A percentile compares a stretch with the other conserved stretches of the same genome.
These are phyloP conservation scores for Geotrichum australiense DNA, from an alignment of 1,139 yeast genomes.

Conservation along the genomic window DNA sequence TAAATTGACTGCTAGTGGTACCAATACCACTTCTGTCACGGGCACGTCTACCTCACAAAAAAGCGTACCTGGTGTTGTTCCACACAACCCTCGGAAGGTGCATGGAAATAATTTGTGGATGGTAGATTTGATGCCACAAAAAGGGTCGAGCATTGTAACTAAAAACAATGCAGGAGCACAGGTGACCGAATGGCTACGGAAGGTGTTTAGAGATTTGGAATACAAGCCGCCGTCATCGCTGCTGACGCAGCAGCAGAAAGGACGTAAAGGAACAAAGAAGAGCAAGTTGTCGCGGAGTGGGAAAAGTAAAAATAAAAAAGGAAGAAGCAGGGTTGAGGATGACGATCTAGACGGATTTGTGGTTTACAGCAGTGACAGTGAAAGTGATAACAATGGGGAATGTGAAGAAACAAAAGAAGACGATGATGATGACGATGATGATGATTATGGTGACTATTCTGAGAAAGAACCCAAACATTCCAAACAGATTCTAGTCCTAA, in stretches of 20 bases:
- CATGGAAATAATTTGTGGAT: not conserved
- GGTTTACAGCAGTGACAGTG: conserved; percentile 1
- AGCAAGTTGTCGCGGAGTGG: too few relatives aligned
- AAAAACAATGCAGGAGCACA: conserved; percentile 9
- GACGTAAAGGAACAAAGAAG: too few relatives aligned
- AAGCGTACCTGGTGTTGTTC: too few relatives aligned
- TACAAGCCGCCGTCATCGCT: not conserved
- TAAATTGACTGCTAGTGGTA: not conserved
- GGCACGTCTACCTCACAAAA: too few relatives aligned
- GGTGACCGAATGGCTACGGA: conserved; percentile 22
- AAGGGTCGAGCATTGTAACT: not conserved
- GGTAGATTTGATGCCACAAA: not conserved
- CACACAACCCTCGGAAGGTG: too few relatives aligned
- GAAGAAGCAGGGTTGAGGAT: conserved; percentile 18
- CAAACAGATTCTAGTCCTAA: conserved; percentile 43
- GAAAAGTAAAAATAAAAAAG: conserved; percentile 21
- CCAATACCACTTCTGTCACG: too few relatives aligned
- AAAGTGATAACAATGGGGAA: conserved; percentile 16
- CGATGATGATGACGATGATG: conserved; percentile 33
- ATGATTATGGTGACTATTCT: not conserved
- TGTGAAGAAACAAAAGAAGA: conserved; percentile 34
- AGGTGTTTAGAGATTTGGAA: conserved; percentile 18
- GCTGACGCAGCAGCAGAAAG: not conserved
- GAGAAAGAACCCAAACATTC: not conserved
- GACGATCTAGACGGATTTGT: conserved; percentile 41